phyloP scores from a whole-genome alignment of 2,329 filamentous ascomycete species.

The Botryotinia narcissicola region DNA sequence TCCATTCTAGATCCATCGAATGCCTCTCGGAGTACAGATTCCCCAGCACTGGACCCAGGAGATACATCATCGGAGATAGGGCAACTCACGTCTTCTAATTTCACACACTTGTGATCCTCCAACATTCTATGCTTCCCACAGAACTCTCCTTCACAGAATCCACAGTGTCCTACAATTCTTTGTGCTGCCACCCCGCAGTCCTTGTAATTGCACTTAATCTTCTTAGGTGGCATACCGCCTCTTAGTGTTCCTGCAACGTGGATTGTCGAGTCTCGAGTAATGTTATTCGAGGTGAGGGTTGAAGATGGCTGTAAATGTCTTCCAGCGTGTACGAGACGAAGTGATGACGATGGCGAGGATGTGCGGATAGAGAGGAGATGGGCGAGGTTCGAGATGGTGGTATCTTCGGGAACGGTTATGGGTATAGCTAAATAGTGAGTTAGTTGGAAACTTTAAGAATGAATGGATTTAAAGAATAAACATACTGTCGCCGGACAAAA shows the following conservation, averaged over 20 bases:
- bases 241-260: conserved; percentile 57
- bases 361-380: conserved; percentile 57
- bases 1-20: neutral
- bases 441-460: conserved; percentile 18
- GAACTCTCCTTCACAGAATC: conserved; percentile 90
- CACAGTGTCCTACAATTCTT: conserved; percentile 93
- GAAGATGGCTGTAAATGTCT: conserved; percentile 48
- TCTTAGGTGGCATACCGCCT: conserved; percentile 60
- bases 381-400: conserved; percentile 54
- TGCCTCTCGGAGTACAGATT: conserved; percentile 28
- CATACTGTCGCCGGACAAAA: conserved; percentile 57
- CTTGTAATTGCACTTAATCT: conserved; percentile 80
- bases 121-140: conserved; percentile 92
- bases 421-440: conserved; percentile 50
- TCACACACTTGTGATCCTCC: conserved; percentile 90
- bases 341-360: conserved; percentile 48
- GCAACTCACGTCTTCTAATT: conserved; percentile 76
- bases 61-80: conserved; percentile 12
- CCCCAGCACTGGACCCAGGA: neutral
- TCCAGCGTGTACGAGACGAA: conserved; percentile 57
- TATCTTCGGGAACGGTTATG: conserved; percentile 52
- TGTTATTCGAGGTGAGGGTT: conserved; percentile 47
- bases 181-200: conserved; percentile 85
- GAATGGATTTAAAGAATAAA: conserved; percentile 21
- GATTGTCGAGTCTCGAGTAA: conserved; percentile 50